These are phyloP conservation scores for Psophocarpus tetragonolobus DNA, from an alignment of 306 rosid genomes.

Conservation along the genomic window DNA sequence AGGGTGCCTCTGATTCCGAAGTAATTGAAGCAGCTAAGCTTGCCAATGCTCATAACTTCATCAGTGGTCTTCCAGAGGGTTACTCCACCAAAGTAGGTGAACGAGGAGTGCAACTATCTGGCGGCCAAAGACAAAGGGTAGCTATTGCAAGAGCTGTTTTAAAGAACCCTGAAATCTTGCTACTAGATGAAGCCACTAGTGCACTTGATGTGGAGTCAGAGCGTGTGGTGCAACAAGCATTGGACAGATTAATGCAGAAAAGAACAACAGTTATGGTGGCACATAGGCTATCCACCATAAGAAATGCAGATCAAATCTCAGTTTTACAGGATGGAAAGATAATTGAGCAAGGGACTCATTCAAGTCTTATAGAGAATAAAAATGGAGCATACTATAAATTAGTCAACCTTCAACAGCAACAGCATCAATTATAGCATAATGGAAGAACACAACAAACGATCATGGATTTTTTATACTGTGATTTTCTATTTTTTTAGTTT, in stretches of 20 bases:
- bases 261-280: constrained; percentile 93
- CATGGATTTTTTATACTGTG: constrained; percentile 39
- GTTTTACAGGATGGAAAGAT: constrained; percentile 89
- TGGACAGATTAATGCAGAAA: constrained; percentile 80
- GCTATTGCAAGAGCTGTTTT: constrained; percentile 92
- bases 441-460: constrained; percentile 32
- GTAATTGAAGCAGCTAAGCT: constrained; percentile 89
- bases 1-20: constrained; percentile 84
- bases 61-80: constrained; percentile 91
- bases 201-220: constrained; percentile 92
- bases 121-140: constrained; percentile 89
- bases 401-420: constrained; percentile 91
- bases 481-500: constrained; percentile 12
- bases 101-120: constrained; percentile 90
- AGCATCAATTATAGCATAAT: constrained; percentile 43
- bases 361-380: constrained; percentile 67
- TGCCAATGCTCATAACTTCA: constrained; percentile 84
- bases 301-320: constrained; percentile 87
- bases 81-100: constrained; percentile 93
- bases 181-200: constrained; percentile 89
- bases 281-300: constrained; percentile 86
- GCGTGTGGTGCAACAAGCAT: constrained; percentile 81
- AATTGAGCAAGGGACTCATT: constrained; percentile 88
- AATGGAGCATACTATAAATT: constrained; percentile 83
- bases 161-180: constrained; percentile 81